A percentile compares a stretch with the other conserved stretches of the same genome.
Conservation (phyloP, 2,329 filamentous ascomycete species). For the Xylaria sp. region DNA sequence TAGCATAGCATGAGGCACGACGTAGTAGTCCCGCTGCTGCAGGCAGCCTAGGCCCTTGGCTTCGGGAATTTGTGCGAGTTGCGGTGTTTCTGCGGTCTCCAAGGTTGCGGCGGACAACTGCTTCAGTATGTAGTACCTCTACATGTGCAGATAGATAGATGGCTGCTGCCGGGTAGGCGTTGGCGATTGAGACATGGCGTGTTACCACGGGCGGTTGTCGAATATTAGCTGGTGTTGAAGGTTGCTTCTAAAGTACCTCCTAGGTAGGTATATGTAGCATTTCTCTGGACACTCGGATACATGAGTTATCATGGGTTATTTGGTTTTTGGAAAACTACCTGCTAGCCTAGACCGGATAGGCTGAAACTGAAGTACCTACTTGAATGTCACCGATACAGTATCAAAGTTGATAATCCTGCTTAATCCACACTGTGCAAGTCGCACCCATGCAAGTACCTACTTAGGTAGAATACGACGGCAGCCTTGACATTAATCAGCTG, state of each 20-base stretch:
- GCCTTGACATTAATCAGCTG: slow-evolving; percentile 8
- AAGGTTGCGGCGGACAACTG: slow-evolving; percentile 1
- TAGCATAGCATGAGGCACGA: neutral
- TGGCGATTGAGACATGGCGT: neutral
- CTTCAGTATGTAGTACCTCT: neutral
- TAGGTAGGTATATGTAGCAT: too few relatives aligned
- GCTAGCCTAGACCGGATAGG: too few relatives aligned
- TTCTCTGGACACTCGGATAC: too few relatives aligned
- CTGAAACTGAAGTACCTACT: too few relatives aligned
- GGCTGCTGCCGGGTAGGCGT: neutral
- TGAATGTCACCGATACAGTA: too few relatives aligned
- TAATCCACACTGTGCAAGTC: too few relatives aligned
- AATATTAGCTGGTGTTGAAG: neutral
- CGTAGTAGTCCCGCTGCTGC: slow-evolving; percentile 1
- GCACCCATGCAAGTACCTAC: neutral
- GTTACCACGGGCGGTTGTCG: neutral
- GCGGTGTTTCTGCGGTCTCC: neutral
- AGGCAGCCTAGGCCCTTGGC: slow-evolving; percentile 16
- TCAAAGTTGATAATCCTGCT: too few relatives aligned
- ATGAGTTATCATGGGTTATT: too few relatives aligned
- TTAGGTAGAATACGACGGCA: too few relatives aligned
- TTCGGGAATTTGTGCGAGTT: slow-evolving; percentile 8
- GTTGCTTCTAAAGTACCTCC: too few relatives aligned
- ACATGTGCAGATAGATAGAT: neutral
- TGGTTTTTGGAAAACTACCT: too few relatives aligned